Base-by-base conservation (phyloP, 2,329 filamentous ascomycete genomes). In the Leptoxyphium fumago region DNA sequence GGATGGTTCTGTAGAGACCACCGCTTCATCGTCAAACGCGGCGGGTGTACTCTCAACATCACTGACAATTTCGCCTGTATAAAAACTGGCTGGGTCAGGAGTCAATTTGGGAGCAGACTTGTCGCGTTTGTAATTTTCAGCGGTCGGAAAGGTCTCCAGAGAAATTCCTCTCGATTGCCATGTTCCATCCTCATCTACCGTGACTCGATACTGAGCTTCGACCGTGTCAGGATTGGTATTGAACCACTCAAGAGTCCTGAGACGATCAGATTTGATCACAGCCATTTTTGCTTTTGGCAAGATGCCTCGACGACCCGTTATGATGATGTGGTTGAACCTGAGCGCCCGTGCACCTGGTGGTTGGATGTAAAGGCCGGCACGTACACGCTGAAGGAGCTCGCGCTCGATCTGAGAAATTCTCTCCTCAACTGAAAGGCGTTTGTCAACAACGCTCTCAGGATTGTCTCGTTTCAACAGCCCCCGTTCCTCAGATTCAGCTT, bases 341-440 rank as follows among this genome's bases (percentile, higher is more conserved):
- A 49, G 32, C 14, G 53, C 53, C 11, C 50, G 54, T n/a, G 63
- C 66, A 13, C 64, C 64, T 18, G 63, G 64, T n/a, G 66, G 65
- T 45, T 71, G 64, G 43, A 70, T 54, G 46, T 68, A 68, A 1
- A 70, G 43, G 0, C 66, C 66, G 30, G 64, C 58, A 4, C 51
- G 48, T 8, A 51, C 42, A 26, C 57, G 57, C n/a, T 51, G 49
- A 21, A 56, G 46, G n/a, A 64, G 56, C 9, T 55, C 52, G 5
- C 52, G 49, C 29, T 60, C 52, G 13, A 59, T 50, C 17, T 51
- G 45, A 30, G 52, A 50, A 10, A 58, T 47, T 18, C 53, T 53
- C 8, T 48, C 45, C 32, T 50, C 34, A 26, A 26, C 21, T 26
- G 21, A 26, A 7, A 26, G 21, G 21, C 21, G 38, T 28, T 45